Evolutionary conservation across 2,329 filamentous ascomycete genomes (phyloP).

Genomic region (Aspergillus quadrilineatus): DNA sequence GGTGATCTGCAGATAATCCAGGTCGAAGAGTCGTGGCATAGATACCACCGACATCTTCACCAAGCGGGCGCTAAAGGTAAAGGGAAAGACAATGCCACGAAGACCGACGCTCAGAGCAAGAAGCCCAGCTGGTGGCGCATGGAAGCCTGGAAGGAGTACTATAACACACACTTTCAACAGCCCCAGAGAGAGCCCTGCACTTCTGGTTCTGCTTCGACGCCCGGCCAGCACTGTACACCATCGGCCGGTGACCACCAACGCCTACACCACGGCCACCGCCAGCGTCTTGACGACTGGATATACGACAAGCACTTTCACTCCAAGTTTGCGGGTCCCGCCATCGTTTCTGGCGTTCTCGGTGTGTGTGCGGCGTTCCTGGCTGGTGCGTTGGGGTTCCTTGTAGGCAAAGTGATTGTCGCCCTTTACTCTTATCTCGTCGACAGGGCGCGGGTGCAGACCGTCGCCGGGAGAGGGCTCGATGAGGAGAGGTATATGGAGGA

Average conservation of each 20-base stretch:
- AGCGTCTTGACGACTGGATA: not conserved
- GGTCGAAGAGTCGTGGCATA: conserved; percentile 23
- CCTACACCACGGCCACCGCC: not conserved
- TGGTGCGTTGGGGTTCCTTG: not conserved
- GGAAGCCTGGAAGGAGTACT: not conserved
- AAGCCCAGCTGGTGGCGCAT: not conserved
- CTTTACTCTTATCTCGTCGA: not conserved
- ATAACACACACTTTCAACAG: too few species aligned
- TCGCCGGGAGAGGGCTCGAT: not conserved
- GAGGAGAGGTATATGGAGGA: not conserved
- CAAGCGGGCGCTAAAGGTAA: not conserved
- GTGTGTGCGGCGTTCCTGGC: not conserved
- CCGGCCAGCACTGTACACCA: not conserved
- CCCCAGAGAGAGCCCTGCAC: too few species aligned
- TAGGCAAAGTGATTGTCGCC: not conserved
- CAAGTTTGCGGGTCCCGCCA: not conserved
- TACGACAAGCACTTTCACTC: not conserved
- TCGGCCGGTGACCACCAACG: too few species aligned
- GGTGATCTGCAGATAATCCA: conserved; percentile 28
- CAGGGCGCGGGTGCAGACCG: not conserved
- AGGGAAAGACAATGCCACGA: conserved; percentile 27
- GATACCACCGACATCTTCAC: not conserved
- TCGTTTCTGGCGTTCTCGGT: not conserved
- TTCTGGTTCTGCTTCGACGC: not conserved
- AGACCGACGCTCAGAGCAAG: conserved; percentile 20